Evolutionary conservation across 257 asterid species (phyloP), one percentile per base, ranked within the genome.

Genomic region (Jacaranda copaia): DNA sequence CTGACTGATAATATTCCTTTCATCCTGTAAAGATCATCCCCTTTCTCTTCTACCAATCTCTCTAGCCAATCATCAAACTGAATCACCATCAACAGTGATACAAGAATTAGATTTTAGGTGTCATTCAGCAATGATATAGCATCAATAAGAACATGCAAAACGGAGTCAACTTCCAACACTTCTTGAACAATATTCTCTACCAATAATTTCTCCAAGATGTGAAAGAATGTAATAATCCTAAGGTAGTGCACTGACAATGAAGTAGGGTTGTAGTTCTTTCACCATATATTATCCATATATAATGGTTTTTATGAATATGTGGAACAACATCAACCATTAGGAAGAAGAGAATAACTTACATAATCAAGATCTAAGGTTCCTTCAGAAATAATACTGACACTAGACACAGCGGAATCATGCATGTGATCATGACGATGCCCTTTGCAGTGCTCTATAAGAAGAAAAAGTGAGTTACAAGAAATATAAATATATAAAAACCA

Each of bases 1-100:
- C 78, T 81, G 77, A 91, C 96, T 4, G 94, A 89, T 60, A 93
- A 74, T 79, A 95, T 90, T 65, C 99, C 99, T 83, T 95, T 95
- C 94, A 95, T 91, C 86, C 99, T 84, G 85, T 93, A 93, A 18
- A 93, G 88, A 79, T 95, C 97, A 16, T 95, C 98, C 3, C 96
- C 98, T 76, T 95, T 93, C 81, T 93, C 97, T 83, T 95, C 99
- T 35, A 90, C 76, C 84, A 95, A 70, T 75, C 96, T 91, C 63
- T 95, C 99, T 4, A 95, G 89, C 99, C 99, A 95, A 82, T 95
- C 99, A 35, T 91, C 98, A 79, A 95, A 89, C 98, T 95, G 87
- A 73, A 76, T 35, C 74, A 68, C 55, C 76, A 71, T 0, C 32
- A 25, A 25, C 32, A 25, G 2, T 25, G 32, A 35, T 19, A 72